phyloP scores from a whole-genome alignment of 225 moss, liverwort and hornwort species.

The Climacium dendroides region DNA sequence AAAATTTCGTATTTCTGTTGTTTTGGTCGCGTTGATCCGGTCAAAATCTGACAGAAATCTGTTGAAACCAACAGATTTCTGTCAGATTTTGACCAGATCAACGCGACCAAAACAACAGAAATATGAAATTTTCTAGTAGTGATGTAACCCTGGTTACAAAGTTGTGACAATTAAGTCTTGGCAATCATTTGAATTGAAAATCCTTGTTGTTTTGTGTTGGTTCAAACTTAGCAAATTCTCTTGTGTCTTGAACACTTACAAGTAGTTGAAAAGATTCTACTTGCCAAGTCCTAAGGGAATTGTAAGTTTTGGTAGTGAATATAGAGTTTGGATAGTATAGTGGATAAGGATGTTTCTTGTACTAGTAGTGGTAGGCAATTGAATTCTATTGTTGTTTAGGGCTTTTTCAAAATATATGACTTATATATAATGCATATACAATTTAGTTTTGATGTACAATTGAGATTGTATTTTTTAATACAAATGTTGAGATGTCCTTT shows the following conservation, averaged over 20 bases:
- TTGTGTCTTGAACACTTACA: background rate
- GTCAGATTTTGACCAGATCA: too few species aligned
- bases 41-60: too few species aligned
- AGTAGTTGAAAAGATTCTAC: background rate
- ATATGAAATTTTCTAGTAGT: too few species aligned
- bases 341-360: background rate
- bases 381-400: background rate
- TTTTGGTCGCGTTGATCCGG: too few species aligned
- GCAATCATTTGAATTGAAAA: background rate
- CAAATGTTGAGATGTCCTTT: background rate
- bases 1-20: too few species aligned
- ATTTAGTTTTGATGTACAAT: background rate
- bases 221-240: background rate
- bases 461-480: background rate
- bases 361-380: background rate
- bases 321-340: background rate
- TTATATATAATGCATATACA: background rate
- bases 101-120: too few species aligned
- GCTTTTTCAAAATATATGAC: fast-evolving
- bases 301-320: background rate
- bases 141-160: too few species aligned
- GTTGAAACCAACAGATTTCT: too few species aligned
- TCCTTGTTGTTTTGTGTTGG: background rate
- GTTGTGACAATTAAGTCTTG: background rate
- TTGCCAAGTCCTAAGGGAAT: background rate